Conservation (phyloP, 1,284 basidiomycete genomes). For the Thelephora terrestris region DNA sequence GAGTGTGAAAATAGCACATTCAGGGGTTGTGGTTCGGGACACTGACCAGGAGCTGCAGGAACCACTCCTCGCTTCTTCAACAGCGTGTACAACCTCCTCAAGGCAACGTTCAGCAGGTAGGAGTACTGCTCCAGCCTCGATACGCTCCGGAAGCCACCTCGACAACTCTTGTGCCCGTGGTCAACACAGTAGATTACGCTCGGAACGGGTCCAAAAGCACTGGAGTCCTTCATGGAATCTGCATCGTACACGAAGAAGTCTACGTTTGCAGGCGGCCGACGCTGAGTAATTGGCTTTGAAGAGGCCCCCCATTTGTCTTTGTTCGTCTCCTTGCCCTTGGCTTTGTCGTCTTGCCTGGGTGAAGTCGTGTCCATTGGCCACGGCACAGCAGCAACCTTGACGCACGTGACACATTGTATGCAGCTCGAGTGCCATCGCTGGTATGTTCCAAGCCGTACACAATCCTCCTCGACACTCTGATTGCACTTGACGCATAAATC, state of each 20-base stretch:
- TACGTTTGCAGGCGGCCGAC: slow-evolving; percentile 72
- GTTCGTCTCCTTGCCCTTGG: slow-evolving; percentile 28
- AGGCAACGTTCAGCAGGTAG: slow-evolving; percentile 94
- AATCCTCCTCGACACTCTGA: slow-evolving; percentile 94
- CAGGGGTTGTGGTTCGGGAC: not conserved
- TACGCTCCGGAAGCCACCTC: slow-evolving; percentile 81
- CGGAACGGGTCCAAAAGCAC: slow-evolving; percentile 61
- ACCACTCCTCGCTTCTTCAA: slow-evolving; percentile 90
- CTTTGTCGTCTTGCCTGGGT: slow-evolving; percentile 21
- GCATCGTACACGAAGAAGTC: slow-evolving; percentile 67
- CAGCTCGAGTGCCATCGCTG: slow-evolving; percentile 95
- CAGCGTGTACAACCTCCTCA: slow-evolving; percentile 84
- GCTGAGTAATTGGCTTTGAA: slow-evolving; percentile 50
- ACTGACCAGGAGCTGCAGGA: slow-evolving; percentile 64
- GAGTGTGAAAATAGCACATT: slow-evolving; percentile 1
- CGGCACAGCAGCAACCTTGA: slow-evolving; percentile 63
- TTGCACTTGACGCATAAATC: slow-evolving; percentile 89
- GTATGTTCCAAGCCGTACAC: slow-evolving; percentile 86
- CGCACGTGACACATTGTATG: slow-evolving; percentile 75
- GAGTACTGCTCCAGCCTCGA: slow-evolving; percentile 96
- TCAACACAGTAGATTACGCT: slow-evolving; percentile 67
- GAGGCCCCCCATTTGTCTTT: slow-evolving; percentile 34
- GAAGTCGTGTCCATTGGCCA: slow-evolving; percentile 38
- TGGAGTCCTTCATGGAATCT: slow-evolving; percentile 49
- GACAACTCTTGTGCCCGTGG: slow-evolving; percentile 59